A percentile compares a stretch with the other conserved stretches of the same genome.
Conservation (phyloP, 306 rosid genomes). For the Vigna reflexopilosa region DNA sequence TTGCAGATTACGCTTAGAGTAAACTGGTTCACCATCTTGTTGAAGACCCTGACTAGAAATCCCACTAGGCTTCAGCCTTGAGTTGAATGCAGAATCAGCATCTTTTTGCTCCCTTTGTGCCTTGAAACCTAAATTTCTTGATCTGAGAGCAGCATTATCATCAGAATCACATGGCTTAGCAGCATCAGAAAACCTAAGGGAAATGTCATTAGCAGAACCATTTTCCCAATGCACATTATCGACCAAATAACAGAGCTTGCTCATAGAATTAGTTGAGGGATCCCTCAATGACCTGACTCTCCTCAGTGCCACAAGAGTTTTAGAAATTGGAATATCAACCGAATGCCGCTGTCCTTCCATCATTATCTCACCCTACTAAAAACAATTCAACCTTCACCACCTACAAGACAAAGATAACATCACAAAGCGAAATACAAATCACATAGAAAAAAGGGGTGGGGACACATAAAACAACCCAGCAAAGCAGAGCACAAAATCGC, state of each 20-base stretch:
- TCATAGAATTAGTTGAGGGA: constrained; percentile 78
- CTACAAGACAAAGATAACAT: constrained; percentile 37
- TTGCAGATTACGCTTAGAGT: constrained; percentile 38
- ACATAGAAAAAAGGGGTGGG: not conserved
- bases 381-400: constrained; percentile 28
- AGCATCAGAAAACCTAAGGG: constrained; percentile 56
- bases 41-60: constrained; percentile 39
- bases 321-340: constrained; percentile 85
- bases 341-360: constrained; percentile 89
- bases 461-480: constrained; percentile 10
- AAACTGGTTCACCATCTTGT: constrained; percentile 44
- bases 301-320: constrained; percentile 76
- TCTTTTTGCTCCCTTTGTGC: constrained; percentile 44
- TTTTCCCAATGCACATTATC: constrained; percentile 87
- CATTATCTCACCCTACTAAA: constrained; percentile 40
- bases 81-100: constrained; percentile 50
- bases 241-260: constrained; percentile 61
- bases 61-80: constrained; percentile 48
- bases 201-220: constrained; percentile 59
- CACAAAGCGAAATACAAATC: not conserved
- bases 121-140: constrained; percentile 46
- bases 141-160: constrained; percentile 37
- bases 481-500: constrained; percentile 12
- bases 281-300: constrained; percentile 91
- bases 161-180: constrained; percentile 50